Base-by-base conservation (phyloP, 2,329 filamentous ascomycete species). In the Fusarium dimerum region DNA sequence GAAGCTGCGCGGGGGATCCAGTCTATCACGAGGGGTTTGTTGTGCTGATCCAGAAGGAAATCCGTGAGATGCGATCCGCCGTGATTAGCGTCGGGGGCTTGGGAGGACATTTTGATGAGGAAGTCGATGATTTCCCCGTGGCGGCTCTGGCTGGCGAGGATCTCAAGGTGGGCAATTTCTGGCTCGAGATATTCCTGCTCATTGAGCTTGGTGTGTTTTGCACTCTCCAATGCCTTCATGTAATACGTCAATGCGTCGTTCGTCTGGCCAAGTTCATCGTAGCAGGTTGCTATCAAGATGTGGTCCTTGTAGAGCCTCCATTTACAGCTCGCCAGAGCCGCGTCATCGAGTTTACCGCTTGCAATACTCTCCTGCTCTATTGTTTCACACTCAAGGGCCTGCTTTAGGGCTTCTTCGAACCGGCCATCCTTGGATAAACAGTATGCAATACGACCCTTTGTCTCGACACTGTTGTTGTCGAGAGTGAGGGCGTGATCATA, bases 231-330 rank as follows among this genome's bases (percentile, higher is more conserved):
- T 9, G 72, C 71, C 40, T 72, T 72, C 39, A 63, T 62, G 39
- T 68, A 76, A 50, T 75, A 75, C 3, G 57, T 54, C 2, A 75
- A 58, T 0, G 73, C 62, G 13, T 64, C 58, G 6, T 73, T 69
- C 1, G 68, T 52, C 3, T 71, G 62, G 3, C 61, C 66, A 16
- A 69, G 63, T 11, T 66, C 65, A 18, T 68, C 68, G 54, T 71
- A 70, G 52, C 72, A 74, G 15, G 64, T 62, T 1, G 73, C 74
- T 10, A 74, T 68, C 17, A 75, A 61, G 10, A 69, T 64, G 30
- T 74, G 71, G 17, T 75, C 71, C 45, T 73, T 73, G 57, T 76
- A 76, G 1, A 76, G 57, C 2, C 74, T 66, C 73, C 73, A 76
- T 48, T 64, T 70, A 43, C 65, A 67, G 32, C 65, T 66, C 17